These are phyloP conservation scores for Saccharomycopsis guyanensis DNA, from an alignment of 805 yeast genomes.

Conservation along the genomic window DNA sequence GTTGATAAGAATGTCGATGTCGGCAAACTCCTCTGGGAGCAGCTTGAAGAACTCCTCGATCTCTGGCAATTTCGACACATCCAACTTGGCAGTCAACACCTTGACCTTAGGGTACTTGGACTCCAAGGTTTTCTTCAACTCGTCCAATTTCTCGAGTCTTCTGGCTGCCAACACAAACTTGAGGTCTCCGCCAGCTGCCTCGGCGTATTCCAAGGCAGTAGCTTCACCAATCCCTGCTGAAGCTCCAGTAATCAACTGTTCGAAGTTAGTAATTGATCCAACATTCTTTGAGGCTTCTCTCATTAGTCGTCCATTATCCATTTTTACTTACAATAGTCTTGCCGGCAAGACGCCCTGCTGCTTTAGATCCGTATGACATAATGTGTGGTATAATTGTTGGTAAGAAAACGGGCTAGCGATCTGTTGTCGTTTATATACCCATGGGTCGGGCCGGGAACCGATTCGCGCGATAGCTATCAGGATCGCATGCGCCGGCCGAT, in stretches of 20 bases:
- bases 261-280: not conserved
- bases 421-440: not conserved
- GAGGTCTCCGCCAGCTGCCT: slow-evolving; percentile 55
- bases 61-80: slow-evolving; percentile 45
- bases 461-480: not conserved
- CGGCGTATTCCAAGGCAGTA: slow-evolving; percentile 80
- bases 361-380: slow-evolving; percentile 67
- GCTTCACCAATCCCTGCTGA: slow-evolving; percentile 93
- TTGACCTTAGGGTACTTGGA: slow-evolving; percentile 38
- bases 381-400: slow-evolving; percentile 22
- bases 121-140: slow-evolving; percentile 40
- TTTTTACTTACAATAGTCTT: slow-evolving; percentile 43
- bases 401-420: not conserved
- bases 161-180: slow-evolving; percentile 73
- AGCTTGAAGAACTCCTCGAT: slow-evolving; percentile 42
- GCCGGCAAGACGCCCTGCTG: slow-evolving; percentile 73
- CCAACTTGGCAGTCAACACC: slow-evolving; percentile 43
- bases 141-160: slow-evolving; percentile 53
- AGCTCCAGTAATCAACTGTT: slow-evolving; percentile 79
- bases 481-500: no score
- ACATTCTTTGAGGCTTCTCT: not conserved
- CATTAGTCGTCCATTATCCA: no score
- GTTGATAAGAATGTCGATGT: slow-evolving; percentile 13
- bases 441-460: not conserved
- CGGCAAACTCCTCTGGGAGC: slow-evolving; percentile 45